A percentile compares a stretch with the other conserved stretches of the same genome.
Conservation (phyloP, 495 filamentous ascomycete genomes). For the Aspergillus coremiiformis region DNA sequence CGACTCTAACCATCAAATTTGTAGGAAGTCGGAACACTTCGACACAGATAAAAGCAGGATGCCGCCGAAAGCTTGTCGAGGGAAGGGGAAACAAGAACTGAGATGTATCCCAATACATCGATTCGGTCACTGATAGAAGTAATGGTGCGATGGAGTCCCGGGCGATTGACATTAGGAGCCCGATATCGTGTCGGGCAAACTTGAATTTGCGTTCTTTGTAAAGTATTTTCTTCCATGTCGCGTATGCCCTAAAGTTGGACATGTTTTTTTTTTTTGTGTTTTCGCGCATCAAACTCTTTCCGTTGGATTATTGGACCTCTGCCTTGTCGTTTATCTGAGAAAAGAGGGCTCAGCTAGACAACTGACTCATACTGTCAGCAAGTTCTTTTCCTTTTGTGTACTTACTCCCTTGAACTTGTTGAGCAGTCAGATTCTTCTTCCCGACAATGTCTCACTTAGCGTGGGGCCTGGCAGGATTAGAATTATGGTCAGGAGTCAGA, state of each 20-base stretch:
- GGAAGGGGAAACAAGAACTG: conserved; percentile 23
- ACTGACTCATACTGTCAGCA: too few relatives aligned
- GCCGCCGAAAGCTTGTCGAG: conserved; percentile 20
- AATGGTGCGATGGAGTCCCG: conserved; percentile 20
- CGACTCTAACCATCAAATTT: not conserved
- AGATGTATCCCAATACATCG: conserved; percentile 22
- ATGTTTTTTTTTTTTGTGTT: not conserved
- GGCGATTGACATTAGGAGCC: conserved; percentile 5
- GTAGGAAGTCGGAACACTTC: conserved; percentile 27
- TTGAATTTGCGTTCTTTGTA: not conserved
- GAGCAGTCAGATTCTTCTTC: too few relatives aligned
- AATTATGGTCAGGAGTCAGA: too few relatives aligned
- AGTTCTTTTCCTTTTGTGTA: too few relatives aligned
- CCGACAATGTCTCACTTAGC: too few relatives aligned
- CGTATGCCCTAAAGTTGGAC: not conserved
- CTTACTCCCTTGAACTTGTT: too few relatives aligned
- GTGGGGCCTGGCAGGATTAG: too few relatives aligned
- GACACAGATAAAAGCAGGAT: conserved; percentile 19
- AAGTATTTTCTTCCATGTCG: not conserved
- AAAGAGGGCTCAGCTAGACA: not conserved
- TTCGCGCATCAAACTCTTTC: not conserved
- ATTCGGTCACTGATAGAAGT: conserved; percentile 17
- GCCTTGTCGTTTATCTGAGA: not conserved
- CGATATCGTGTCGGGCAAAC: not conserved
- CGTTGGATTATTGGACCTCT: not conserved